Evolutionary conservation across 106 monocot genomes (phyloP).

Genomic region (Amphibolis antarctica): DNA sequence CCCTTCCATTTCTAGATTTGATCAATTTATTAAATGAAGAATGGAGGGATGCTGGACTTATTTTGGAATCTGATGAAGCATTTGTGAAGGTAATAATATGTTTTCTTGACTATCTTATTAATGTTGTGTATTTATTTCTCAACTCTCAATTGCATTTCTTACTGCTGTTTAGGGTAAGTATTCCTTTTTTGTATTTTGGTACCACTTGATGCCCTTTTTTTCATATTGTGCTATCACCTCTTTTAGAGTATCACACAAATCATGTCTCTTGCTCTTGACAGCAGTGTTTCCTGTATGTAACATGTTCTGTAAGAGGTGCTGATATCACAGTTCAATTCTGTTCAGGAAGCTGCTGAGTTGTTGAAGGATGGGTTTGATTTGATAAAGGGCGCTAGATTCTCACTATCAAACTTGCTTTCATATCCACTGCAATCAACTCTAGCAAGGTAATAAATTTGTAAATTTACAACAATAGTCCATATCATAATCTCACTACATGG

Average conservation of each 20-base stretch:
- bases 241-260: neutral
- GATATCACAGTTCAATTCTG: conserved; percentile 3
- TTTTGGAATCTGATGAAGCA: conserved; percentile 56
- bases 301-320: neutral
- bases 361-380: conserved; percentile 91
- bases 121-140: neutral
- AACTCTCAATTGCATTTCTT: neutral
- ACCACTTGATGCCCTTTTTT: no score
- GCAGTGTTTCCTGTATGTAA: neutral
- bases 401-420: conserved; percentile 62
- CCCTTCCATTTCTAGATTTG: conserved; percentile 63
- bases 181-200: no score
- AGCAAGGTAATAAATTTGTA: conserved; percentile 35
- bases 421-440: conserved; percentile 80
- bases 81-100: conserved; percentile 53
- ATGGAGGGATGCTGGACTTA: conserved; percentile 71
- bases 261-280: neutral
- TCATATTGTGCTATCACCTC: no score
- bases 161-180: no score
- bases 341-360: conserved; percentile 78
- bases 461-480: no score
- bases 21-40: conserved; percentile 42
- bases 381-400: conserved; percentile 55
- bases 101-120: neutral
- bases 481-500: no score